Conservation (phyloP, 495 filamentous ascomycete species). For the Xylaria telfairii region DNA sequence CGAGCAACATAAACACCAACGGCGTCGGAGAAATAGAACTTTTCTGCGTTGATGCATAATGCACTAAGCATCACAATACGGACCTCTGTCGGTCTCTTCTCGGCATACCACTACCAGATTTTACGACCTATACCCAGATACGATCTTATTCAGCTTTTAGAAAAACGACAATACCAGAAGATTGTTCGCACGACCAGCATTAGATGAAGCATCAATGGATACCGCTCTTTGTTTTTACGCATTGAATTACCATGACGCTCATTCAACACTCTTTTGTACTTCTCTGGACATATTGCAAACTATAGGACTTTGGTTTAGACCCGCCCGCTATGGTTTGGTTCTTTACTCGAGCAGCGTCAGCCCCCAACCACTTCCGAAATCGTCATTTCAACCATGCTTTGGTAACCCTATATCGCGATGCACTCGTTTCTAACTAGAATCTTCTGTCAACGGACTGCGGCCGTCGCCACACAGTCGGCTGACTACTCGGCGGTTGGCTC, state of each 20-base stretch:
- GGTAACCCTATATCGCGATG: constrained; percentile 5
- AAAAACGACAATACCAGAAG: constrained; percentile 16
- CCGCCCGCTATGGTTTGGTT: constrained; percentile 13
- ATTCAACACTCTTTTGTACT: constrained; percentile 20
- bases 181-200: constrained; percentile 15
- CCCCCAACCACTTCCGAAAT: not conserved
- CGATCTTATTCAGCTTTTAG: constrained; percentile 17
- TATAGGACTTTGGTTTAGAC: constrained; percentile 18
- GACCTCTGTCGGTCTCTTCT: not conserved
- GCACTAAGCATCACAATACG: not conserved
- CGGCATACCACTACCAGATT: not conserved
- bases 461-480: not conserved
- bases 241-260: constrained; percentile 2
- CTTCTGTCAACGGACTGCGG: not conserved
- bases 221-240: constrained; percentile 19
- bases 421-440: constrained; percentile 12
- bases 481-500: constrained; percentile 3
- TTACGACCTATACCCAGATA: constrained; percentile 24
- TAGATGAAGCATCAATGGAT: constrained; percentile 23
- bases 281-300: constrained; percentile 28
- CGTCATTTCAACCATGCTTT: constrained; percentile 14
- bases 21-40: constrained; percentile 86
- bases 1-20: constrained; percentile 66
- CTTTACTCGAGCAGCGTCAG: not conserved
- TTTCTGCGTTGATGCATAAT: constrained; percentile 57